phyloP scores from a whole-genome alignment of 78 protist species.

The Tieghemostelium lacteum region DNA sequence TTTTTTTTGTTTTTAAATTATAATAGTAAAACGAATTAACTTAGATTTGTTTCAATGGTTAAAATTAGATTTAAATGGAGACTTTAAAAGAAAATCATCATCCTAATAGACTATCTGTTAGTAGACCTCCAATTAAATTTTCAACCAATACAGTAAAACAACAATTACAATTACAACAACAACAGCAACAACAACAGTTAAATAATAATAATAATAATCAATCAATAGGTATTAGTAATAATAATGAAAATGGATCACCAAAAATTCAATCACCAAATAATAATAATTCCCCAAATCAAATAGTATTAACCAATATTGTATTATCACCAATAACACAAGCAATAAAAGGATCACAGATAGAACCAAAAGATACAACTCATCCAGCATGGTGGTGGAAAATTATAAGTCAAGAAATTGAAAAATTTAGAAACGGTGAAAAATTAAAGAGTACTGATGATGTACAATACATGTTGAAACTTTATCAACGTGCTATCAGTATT shows the following conservation, averaged over 20 bases:
- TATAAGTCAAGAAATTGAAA: conserved; percentile 5
- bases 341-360: not conserved
- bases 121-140: not conserved
- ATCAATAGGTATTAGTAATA: too few relatives aligned
- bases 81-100: not conserved
- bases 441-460: not conserved
- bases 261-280: not conserved
- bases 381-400: not conserved
- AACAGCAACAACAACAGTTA: not conserved
- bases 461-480: not conserved
- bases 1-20: too few relatives aligned
- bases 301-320: not conserved
- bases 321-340: not conserved
- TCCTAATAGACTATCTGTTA: not conserved
- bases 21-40: too few relatives aligned
- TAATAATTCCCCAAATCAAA: not conserved
- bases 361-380: not conserved
- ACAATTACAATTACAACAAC: not conserved
- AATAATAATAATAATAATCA: too few relatives aligned
- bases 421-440: not conserved
- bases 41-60: too few relatives aligned
- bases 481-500: not conserved
- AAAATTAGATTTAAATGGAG: not conserved
- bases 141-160: not conserved
- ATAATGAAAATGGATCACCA: not conserved